A percentile compares a stretch with the other conserved stretches of the same genome.
Conservation (phyloP, 768 basidiomycete genomes). For the Xerocomellus chrysenteron region DNA sequence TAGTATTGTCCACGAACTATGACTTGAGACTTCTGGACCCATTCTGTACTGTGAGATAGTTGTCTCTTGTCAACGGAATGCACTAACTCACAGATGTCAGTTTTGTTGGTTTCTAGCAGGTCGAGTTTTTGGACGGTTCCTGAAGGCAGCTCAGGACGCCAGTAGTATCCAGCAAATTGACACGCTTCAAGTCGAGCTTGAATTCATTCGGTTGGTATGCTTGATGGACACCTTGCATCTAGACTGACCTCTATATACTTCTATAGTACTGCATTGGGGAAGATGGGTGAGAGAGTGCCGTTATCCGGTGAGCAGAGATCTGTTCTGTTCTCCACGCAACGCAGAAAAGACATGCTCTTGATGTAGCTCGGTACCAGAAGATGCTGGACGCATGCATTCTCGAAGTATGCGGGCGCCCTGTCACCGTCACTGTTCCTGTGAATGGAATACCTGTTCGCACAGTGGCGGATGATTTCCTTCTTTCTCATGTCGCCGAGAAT, state of each 20-base stretch:
- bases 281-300: constrained; percentile 66
- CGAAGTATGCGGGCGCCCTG: constrained; percentile 6
- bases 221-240: background rate
- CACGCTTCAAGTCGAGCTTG: constrained; percentile 60
- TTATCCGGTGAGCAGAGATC: constrained; percentile 46
- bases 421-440: constrained; percentile 1
- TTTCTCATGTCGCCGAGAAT: constrained; percentile 9
- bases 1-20: constrained; percentile 66
- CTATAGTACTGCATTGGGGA: constrained; percentile 53
- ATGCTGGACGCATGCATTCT: constrained; percentile 21
- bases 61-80: background rate
- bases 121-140: constrained; percentile 63
- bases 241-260: background rate
- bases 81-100: constrained; percentile 30
- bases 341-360: background rate
- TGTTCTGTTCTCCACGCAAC: background rate
- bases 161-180: constrained; percentile 56
- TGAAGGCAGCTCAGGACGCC: constrained; percentile 60
- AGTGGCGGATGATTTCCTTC: constrained; percentile 8
- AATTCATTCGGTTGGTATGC: constrained; percentile 59
- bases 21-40: constrained; percentile 68
- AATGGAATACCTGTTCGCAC: constrained; percentile 7
- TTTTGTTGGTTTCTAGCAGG: constrained; percentile 72
- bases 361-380: constrained; percentile 23
- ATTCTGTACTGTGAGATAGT: constrained; percentile 60